A percentile compares a stretch with the other conserved stretches of the same genome.
These are phyloP conservation scores for Debaryomycetaceae sp. DNA, from an alignment of 1,139 yeast genomes.

Conservation along the genomic window DNA sequence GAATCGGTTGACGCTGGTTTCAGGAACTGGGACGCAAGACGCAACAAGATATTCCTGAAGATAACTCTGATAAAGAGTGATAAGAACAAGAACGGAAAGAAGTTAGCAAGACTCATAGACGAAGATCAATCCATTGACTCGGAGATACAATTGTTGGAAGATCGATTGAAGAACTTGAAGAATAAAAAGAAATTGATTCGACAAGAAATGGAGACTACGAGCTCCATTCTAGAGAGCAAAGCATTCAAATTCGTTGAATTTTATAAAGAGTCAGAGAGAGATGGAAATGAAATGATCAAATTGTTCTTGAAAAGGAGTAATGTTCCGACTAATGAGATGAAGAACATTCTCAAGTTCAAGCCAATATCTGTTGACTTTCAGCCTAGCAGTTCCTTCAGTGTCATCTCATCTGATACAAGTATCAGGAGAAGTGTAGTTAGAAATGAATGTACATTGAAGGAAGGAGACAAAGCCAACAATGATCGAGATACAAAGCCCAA, in stretches of 20 bases:
- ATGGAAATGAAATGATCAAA: conserved; percentile 34
- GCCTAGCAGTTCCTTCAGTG: neutral
- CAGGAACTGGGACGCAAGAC: conserved; percentile 42
- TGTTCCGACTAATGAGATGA: conserved; percentile 17
- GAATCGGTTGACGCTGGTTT: conserved; percentile 30
- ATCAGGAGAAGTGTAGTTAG: too few relatives aligned
- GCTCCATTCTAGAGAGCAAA: conserved; percentile 52
- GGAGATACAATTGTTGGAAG: conserved; percentile 43
- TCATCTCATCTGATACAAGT: neutral
- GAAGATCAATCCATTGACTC: conserved; percentile 32
- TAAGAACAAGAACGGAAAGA: conserved; percentile 43
- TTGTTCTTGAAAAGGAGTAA: conserved; percentile 22
- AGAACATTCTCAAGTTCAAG: conserved; percentile 15
- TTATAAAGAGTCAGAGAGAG: conserved; percentile 35
- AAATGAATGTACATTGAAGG: neutral
- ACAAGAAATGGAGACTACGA: conserved; percentile 46
- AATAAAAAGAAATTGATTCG: conserved; percentile 34
- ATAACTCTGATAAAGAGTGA: conserved; percentile 41
- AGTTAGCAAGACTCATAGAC: conserved; percentile 33
- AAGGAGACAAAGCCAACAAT: neutral
- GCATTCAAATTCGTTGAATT: conserved; percentile 42
- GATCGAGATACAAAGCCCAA: neutral
- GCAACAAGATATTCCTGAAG: conserved; percentile 29
- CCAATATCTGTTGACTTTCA: conserved; percentile 7
- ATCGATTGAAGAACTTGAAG: conserved; percentile 30